These are phyloP conservation scores for Rusavskia elegans DNA, from an alignment of 495 filamentous ascomycete species.

Conservation along the genomic window DNA sequence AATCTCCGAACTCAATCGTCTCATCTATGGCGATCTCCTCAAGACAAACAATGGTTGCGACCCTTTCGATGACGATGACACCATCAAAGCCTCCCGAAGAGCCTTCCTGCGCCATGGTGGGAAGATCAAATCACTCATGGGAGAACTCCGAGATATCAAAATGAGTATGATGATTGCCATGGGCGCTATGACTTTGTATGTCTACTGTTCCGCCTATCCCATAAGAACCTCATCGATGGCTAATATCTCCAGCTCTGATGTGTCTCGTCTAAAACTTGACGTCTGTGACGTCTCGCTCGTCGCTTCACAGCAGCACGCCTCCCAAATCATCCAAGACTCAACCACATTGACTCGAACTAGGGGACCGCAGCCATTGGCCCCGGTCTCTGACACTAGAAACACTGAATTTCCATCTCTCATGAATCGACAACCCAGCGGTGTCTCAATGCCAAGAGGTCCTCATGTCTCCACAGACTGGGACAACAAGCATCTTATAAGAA, in stretches of 20 bases:
- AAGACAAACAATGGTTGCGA: background rate
- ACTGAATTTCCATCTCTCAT: too few relatives aligned
- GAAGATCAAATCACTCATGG: background rate
- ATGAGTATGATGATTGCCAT: slow-evolving; percentile 1
- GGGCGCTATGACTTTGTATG: slow-evolving; percentile 2
- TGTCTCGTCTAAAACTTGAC: background rate
- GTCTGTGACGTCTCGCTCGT: background rate
- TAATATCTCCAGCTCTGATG: background rate
- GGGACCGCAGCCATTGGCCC: background rate
- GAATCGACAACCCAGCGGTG: too few relatives aligned
- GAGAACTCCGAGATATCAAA: slow-evolving; percentile 2
- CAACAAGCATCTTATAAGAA: too few relatives aligned
- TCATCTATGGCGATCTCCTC: background rate
- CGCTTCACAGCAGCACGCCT: background rate
- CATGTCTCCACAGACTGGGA: too few relatives aligned
- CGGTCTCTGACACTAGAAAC: background rate
- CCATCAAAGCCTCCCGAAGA: background rate
- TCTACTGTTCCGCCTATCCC: too few relatives aligned
- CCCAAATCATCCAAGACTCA: background rate
- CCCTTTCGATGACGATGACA: background rate
- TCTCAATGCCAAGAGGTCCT: too few relatives aligned
- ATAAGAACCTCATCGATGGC: background rate
- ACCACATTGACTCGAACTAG: background rate
- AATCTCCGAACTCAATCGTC: background rate
- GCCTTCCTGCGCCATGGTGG: background rate